Evolutionary conservation across 768 basidiomycete species (phyloP).

Genomic region (Pulveroboletus ravenelii): DNA sequence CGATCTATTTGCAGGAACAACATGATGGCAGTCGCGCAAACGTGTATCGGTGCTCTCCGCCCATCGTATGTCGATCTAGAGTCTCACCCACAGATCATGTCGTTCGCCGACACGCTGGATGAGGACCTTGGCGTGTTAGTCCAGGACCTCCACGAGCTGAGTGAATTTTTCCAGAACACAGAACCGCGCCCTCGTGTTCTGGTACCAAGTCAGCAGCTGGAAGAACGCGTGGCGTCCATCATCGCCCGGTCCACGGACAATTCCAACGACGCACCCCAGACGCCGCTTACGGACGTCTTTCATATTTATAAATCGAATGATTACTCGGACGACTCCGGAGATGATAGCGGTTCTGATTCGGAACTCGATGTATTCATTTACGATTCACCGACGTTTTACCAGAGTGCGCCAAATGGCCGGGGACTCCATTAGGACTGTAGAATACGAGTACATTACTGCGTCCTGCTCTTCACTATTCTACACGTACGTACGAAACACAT

Average conservation of each 20-base stretch:
- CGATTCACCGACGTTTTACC: slow-evolving; percentile 47
- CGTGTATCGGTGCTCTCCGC: slow-evolving; percentile 65
- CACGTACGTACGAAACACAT: neutral
- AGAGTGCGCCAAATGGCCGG: slow-evolving; percentile 43
- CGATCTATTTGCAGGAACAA: slow-evolving; percentile 68
- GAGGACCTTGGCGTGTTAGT: slow-evolving; percentile 76
- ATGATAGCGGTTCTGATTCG: slow-evolving; percentile 37
- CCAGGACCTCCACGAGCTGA: slow-evolving; percentile 72
- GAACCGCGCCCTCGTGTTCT: slow-evolving; percentile 33
- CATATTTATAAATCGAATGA: slow-evolving; percentile 40
- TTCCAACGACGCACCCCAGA: slow-evolving; percentile 57
- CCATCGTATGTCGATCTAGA: slow-evolving; percentile 73
- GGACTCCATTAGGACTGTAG: slow-evolving; percentile 10
- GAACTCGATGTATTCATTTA: slow-evolving; percentile 56
- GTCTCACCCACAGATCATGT: slow-evolving; percentile 40
- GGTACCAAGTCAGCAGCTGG: slow-evolving; percentile 56
- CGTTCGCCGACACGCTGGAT: slow-evolving; percentile 38
- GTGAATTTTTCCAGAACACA: slow-evolving; percentile 61
- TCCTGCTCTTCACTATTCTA: slow-evolving; percentile 1
- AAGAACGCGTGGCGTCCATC: slow-evolving; percentile 78
- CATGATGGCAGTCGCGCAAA: slow-evolving; percentile 81
- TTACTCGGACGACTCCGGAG: slow-evolving; percentile 45
- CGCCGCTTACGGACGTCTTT: slow-evolving; percentile 79
- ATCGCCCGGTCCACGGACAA: slow-evolving; percentile 69
- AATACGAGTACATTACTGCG: neutral